Percentiles rank a stretch among this genome's conserved stretches.
phyloP scores from a whole-genome alignment of 768 basidiomycete genomes.

The Tricholoma terreum region DNA sequence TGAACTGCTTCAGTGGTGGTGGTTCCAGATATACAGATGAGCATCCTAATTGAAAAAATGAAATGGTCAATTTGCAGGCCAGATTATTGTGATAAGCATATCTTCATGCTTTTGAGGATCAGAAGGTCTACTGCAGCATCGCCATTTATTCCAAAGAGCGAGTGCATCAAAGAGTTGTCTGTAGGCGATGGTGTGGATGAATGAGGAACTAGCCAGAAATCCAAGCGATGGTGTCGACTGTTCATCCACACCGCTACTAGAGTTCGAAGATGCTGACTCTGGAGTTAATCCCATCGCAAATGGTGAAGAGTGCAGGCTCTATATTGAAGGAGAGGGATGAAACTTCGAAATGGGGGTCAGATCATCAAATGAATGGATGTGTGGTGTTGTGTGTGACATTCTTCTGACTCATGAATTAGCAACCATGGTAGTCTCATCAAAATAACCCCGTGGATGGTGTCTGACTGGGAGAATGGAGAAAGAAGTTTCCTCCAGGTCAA shows the following conservation, averaged over 20 bases:
- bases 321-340: constrained; percentile 34
- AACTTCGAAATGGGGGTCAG: constrained; percentile 28
- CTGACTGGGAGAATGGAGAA: constrained; percentile 28
- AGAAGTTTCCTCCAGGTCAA: constrained; percentile 29
- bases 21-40: too few species aligned
- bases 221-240: constrained; percentile 48
- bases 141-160: constrained; percentile 12
- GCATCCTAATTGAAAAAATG: too few species aligned
- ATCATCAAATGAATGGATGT: constrained; percentile 18
- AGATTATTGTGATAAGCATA: too few species aligned
- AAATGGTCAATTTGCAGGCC: too few species aligned
- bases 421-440: constrained; percentile 36
- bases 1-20: too few species aligned
- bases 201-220: constrained; percentile 44
- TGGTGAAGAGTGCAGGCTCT: background rate
- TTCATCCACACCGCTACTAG: constrained; percentile 28
- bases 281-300: background rate
- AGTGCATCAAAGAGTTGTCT: constrained; percentile 25
- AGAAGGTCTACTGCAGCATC: too few species aligned
- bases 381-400: constrained; percentile 51
- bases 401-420: constrained; percentile 30
- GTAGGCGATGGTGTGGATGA: constrained; percentile 42
- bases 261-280: constrained; percentile 7
- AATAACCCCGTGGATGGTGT: constrained; percentile 59
- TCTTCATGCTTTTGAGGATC: too few species aligned